Evolutionary conservation across 176 grass and related monocot species (phyloP).

Genomic region (Eragrostis nindensis): DNA sequence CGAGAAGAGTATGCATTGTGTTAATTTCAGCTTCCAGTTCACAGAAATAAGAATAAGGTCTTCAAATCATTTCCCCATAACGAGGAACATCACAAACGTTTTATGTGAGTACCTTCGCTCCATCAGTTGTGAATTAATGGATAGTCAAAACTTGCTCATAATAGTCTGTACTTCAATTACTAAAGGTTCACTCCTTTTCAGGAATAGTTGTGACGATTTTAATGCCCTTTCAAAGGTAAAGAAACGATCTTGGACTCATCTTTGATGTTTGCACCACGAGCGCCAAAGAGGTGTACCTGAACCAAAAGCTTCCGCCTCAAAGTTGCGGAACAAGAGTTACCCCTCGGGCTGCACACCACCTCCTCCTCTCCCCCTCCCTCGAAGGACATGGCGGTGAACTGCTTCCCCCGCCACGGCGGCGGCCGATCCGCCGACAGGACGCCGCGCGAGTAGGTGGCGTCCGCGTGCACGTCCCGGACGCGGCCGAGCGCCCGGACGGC

Average conservation of each 20-base stretch:
- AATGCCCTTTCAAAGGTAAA: slow-evolving; percentile 2
- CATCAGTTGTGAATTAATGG: not conserved
- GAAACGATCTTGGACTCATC: not conserved
- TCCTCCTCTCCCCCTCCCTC: slow-evolving; percentile 43
- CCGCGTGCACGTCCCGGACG: slow-evolving; percentile 77
- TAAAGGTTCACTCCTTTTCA: not conserved
- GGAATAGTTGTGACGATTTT: not conserved
- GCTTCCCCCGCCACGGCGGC: slow-evolving; percentile 55
- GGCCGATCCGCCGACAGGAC: slow-evolving; percentile 52
- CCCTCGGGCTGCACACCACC: slow-evolving; percentile 10
- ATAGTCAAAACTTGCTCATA: not conserved
- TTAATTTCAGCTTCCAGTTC: not conserved
- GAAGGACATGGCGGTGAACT: slow-evolving; percentile 88
- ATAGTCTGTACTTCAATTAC: not conserved
- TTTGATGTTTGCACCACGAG: not conserved
- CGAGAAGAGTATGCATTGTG: not conserved
- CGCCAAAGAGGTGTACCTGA: slow-evolving; percentile 47
- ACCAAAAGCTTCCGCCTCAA: slow-evolving; percentile 71
- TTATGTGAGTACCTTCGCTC: not conserved
- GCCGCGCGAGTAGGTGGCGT: slow-evolving; percentile 63
- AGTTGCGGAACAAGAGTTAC: slow-evolving; percentile 54
- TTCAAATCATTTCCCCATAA: not conserved
- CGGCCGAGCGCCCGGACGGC: slow-evolving; percentile 56
- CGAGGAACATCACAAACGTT: not conserved
- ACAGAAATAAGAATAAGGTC: not conserved